Conservation (phyloP, 2,329 filamentous ascomycete genomes). For the Fusarium nematophilum region DNA sequence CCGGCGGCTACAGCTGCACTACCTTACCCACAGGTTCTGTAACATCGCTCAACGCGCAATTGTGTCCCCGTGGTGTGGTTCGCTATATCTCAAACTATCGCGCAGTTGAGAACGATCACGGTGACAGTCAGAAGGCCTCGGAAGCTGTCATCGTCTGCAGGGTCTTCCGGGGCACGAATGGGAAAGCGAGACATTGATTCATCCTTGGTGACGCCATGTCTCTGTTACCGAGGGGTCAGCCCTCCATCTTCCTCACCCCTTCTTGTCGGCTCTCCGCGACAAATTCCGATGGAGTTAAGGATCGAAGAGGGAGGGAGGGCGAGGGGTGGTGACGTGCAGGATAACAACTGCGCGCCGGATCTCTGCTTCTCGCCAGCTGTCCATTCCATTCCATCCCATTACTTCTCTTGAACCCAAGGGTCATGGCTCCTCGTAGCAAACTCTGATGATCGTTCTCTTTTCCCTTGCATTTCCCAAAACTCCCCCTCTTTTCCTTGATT, state of each 20-base stretch:
- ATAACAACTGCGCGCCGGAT: slow-evolving; percentile 6
- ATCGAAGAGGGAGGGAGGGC: slow-evolving; percentile 30
- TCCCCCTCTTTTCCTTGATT: slow-evolving; percentile 21
- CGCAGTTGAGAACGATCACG: too few species aligned
- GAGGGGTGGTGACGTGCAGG: slow-evolving; percentile 30
- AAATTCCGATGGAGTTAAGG: slow-evolving; percentile 30
- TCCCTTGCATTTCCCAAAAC: slow-evolving; percentile 1
- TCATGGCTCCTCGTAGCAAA: slow-evolving; percentile 10
- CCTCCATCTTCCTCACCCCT: slow-evolving; percentile 14
- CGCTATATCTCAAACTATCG: too few species aligned
- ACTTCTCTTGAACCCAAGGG: background rate
- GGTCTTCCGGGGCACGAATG: slow-evolving; percentile 30
- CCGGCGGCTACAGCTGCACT: slow-evolving; percentile 21
- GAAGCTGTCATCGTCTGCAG: slow-evolving; percentile 31
- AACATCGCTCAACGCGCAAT: too few species aligned
- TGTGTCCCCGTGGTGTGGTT: too few species aligned
- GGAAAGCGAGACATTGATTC: slow-evolving; percentile 30
- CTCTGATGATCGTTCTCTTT: slow-evolving; percentile 9
- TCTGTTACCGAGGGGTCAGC: slow-evolving; percentile 7
- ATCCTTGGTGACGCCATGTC: slow-evolving; percentile 32
- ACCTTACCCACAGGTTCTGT: too few species aligned
- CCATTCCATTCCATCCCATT: slow-evolving; percentile 13
- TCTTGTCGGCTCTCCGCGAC: slow-evolving; percentile 16
- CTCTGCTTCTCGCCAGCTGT: slow-evolving; percentile 23
- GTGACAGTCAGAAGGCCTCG: slow-evolving; percentile 25